These are phyloP conservation scores for Trichoderma virens DNA, from an alignment of 495 filamentous ascomycete genomes.

Conservation along the genomic window DNA sequence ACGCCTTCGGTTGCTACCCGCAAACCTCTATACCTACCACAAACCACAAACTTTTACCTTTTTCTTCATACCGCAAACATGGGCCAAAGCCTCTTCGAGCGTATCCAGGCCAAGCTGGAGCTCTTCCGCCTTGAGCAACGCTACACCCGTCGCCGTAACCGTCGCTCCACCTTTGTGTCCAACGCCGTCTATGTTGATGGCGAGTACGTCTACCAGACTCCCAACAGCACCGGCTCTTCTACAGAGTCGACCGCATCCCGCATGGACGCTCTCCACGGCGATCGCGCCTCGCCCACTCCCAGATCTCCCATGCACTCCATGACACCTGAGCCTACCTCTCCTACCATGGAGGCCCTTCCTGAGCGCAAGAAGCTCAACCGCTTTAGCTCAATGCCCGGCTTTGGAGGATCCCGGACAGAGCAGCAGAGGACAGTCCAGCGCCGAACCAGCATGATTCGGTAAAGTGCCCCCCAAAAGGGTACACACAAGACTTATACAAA, in stretches of 20 bases:
- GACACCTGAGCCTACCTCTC: conserved; percentile 12
- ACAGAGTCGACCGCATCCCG: conserved; percentile 20
- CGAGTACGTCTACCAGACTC: conserved; percentile 71
- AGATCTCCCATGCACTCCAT: conserved; percentile 10
- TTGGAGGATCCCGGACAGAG: conserved; percentile 23
- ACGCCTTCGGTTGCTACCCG: background rate
- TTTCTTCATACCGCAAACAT: conserved; percentile 18
- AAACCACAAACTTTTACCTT: background rate
- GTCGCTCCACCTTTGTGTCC: conserved; percentile 76
- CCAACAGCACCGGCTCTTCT: conserved; percentile 40
- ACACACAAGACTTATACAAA: background rate
- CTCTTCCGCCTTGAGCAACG: conserved; percentile 88
- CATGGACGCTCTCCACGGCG: conserved; percentile 3
- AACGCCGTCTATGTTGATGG: conserved; percentile 86
- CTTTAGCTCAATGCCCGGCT: conserved; percentile 42
- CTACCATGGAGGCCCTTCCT: conserved; percentile 8
- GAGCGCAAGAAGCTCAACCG: conserved; percentile 25
- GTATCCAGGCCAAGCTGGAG: conserved; percentile 60
- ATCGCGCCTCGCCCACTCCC: background rate
- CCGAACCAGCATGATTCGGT: conserved; percentile 5
- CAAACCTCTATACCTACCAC: background rate
- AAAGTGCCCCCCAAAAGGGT: background rate
- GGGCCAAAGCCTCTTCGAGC: conserved; percentile 38
- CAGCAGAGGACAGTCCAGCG: conserved; percentile 2
- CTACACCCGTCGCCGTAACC: conserved; percentile 73